These are phyloP conservation scores for Fusarium caatingaense DNA, from an alignment of 2,329 filamentous ascomycete genomes.

Conservation along the genomic window DNA sequence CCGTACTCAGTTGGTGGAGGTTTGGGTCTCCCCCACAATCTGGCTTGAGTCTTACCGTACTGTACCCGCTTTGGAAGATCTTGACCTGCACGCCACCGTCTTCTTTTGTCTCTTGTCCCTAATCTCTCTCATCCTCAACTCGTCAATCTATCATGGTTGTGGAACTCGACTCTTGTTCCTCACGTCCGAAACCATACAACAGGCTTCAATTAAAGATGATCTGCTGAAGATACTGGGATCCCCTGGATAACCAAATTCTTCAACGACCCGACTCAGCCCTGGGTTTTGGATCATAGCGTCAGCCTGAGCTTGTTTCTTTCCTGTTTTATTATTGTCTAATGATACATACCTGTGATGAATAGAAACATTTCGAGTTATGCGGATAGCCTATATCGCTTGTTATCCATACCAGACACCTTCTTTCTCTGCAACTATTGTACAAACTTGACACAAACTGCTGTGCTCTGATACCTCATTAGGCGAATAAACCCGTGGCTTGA, in stretches of 20 bases:
- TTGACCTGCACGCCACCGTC: not conserved
- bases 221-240: slow-evolving; percentile 6
- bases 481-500: slow-evolving; percentile 17
- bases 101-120: not conserved
- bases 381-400: not conserved
- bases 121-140: not conserved
- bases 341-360: not conserved
- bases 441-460: slow-evolving; percentile 24
- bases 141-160: not conserved
- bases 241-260: not conserved
- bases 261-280: not conserved
- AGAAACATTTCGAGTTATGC: not conserved
- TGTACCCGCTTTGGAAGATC: not conserved
- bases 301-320: not conserved
- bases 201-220: not conserved
- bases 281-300: not conserved
- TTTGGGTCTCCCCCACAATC: not conserved
- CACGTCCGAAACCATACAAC: not conserved
- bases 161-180: slow-evolving; percentile 4
- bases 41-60: not conserved
- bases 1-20: not conserved
- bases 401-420: not conserved
- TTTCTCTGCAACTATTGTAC: not conserved
- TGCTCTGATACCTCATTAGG: slow-evolving; percentile 17
- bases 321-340: not conserved